Evolutionary conservation across 805 yeast species (phyloP).

Genomic region (Ogataea neopini): DNA sequence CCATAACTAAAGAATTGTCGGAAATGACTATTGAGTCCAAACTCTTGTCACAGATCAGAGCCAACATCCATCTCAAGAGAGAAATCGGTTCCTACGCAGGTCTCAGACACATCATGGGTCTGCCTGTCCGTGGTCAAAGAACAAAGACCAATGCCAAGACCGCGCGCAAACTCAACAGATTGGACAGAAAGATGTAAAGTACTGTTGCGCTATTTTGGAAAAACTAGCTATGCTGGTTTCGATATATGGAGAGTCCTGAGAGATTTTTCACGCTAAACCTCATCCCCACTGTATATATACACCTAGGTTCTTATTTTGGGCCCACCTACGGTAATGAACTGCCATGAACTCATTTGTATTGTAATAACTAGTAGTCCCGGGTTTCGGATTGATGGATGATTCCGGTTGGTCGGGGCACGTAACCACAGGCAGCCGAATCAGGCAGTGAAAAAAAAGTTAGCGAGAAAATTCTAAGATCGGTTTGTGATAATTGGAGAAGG

Average conservation of each 20-base stretch:
- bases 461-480: slow-evolving; percentile 5
- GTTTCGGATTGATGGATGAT: not conserved
- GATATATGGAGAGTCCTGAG: not conserved
- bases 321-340: not conserved
- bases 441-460: slow-evolving; percentile 5
- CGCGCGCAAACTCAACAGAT: slow-evolving; percentile 80
- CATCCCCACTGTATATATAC: slow-evolving; percentile 1
- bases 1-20: slow-evolving; percentile 83
- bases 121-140: slow-evolving; percentile 85
- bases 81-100: slow-evolving; percentile 85
- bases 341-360: not conserved
- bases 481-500: not conserved
- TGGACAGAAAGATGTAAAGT: slow-evolving; percentile 49
- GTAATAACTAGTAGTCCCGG: not conserved
- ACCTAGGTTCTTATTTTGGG: not conserved
- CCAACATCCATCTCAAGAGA: slow-evolving; percentile 77
- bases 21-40: slow-evolving; percentile 81
- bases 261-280: not conserved
- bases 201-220: not conserved
- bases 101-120: slow-evolving; percentile 81
- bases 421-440: not conserved
- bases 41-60: slow-evolving; percentile 69
- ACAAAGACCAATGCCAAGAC: slow-evolving; percentile 90
- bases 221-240: not conserved
- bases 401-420: slow-evolving; percentile 2